Conservation (phyloP, 345 rosid genomes). For the Eucalyptus brandiana region DNA sequence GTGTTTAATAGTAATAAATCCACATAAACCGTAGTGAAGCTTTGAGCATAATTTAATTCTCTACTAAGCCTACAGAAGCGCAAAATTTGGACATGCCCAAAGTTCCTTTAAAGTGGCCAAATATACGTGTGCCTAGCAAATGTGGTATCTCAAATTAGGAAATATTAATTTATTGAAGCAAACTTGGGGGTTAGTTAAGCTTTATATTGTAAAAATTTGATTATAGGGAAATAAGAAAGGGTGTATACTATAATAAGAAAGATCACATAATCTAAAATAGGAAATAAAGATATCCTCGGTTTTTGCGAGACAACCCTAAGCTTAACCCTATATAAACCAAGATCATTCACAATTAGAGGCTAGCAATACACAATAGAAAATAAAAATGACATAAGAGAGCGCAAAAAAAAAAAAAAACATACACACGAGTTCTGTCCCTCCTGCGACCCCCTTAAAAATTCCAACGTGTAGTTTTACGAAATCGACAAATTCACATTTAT, state of each 20-base stretch:
- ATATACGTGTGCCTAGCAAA: background rate
- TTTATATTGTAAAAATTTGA: no score
- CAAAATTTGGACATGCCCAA: background rate
- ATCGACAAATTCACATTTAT: background rate
- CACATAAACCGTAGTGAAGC: background rate
- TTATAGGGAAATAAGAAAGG: background rate
- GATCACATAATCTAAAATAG: no score
- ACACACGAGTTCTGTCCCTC: background rate
- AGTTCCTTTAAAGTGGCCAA: background rate
- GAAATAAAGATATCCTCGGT: background rate
- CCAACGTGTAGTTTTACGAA: background rate
- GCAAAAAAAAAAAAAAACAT: background rate
- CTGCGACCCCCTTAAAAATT: background rate
- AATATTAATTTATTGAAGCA: background rate
- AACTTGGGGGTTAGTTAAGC: no score
- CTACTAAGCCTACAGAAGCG: background rate
- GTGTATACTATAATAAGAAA: background rate
- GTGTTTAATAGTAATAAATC: background rate
- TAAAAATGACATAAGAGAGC: background rate
- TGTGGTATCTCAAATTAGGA: background rate
- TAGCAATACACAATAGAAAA: background rate
- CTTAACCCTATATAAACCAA: background rate
- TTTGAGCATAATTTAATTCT: background rate
- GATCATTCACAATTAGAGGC: background rate
- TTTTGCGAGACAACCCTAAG: background rate